These are phyloP conservation scores for Psilocybe subaeruginosa DNA, from an alignment of 768 basidiomycete genomes.

Conservation along the genomic window DNA sequence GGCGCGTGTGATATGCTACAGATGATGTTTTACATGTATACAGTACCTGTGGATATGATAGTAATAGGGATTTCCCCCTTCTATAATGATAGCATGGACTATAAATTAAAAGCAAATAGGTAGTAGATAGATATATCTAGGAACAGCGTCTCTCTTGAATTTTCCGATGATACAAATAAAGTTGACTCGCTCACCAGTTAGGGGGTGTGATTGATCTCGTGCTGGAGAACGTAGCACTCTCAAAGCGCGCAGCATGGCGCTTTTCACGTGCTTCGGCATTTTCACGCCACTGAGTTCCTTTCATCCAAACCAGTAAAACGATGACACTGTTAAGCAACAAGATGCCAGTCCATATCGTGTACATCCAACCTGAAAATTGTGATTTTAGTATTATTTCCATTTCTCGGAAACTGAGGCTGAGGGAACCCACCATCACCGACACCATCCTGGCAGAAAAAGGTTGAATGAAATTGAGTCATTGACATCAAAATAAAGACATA, in stretches of 20 bases:
- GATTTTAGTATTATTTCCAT: not conserved
- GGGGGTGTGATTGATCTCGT: not conserved
- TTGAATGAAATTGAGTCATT: not conserved
- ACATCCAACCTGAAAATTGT: slow-evolving; percentile 53
- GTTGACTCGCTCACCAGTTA: not conserved
- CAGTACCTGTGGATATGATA: too few species aligned
- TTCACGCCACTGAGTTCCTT: slow-evolving; percentile 64
- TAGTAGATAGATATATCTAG: too few species aligned
- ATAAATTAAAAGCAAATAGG: too few species aligned
- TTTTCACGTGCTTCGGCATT: slow-evolving; percentile 46
- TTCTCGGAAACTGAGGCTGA: not conserved
- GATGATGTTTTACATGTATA: too few species aligned
- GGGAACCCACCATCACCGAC: slow-evolving; percentile 68
- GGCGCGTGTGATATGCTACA: too few species aligned
- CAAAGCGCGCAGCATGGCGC: not conserved
- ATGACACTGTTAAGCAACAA: slow-evolving; percentile 55
- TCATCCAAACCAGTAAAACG: slow-evolving; percentile 60
- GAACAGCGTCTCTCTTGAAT: too few species aligned
- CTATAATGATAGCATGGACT: too few species aligned
- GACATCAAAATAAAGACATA: slow-evolving; percentile 24
- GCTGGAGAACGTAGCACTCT: slow-evolving; percentile 4
- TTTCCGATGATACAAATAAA: too few species aligned
- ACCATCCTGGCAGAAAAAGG: slow-evolving; percentile 41
- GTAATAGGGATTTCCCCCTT: too few species aligned
- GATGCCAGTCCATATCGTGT: slow-evolving; percentile 62